These are phyloP conservation scores for Hericium coralloides DNA, from an alignment of 768 basidiomycete genomes.

Conservation along the genomic window DNA sequence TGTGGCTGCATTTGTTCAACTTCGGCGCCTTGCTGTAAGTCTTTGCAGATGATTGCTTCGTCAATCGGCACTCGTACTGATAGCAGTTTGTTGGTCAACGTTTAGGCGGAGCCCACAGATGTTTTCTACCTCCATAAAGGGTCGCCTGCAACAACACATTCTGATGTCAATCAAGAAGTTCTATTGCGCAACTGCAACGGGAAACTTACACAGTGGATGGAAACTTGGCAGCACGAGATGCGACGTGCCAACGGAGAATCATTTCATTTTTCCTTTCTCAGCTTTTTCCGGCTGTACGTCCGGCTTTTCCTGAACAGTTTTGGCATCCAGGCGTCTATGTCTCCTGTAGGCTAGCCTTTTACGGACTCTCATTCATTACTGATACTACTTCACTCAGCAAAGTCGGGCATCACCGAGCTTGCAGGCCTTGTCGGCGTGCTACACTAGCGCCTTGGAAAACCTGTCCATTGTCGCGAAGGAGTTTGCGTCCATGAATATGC, in stretches of 20 bases:
- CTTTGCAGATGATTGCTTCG: neutral
- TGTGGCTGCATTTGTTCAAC: constrained; percentile 64
- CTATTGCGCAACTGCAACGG: constrained; percentile 64
- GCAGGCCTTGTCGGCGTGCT: constrained; percentile 64
- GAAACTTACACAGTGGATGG: constrained; percentile 64
- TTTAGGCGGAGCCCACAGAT: constrained; percentile 72
- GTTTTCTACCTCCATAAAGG: constrained; percentile 51
- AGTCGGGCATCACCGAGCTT: constrained; percentile 52
- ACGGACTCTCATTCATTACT: neutral
- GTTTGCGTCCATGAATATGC: constrained; percentile 63
- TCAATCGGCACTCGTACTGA: neutral
- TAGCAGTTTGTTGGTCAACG: constrained; percentile 1
- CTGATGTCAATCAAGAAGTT: constrained; percentile 66
- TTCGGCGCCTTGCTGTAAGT: constrained; percentile 74
- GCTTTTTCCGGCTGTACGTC: constrained; percentile 69
- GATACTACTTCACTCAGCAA: constrained; percentile 27
- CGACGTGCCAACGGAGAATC: constrained; percentile 59
- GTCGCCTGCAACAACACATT: constrained; percentile 32
- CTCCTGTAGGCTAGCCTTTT: constrained; percentile 33
- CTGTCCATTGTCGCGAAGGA: constrained; percentile 66
- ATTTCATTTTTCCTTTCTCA: constrained; percentile 71
- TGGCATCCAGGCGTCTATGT: constrained; percentile 58
- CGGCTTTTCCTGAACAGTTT: constrained; percentile 80
- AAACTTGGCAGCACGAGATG: constrained; percentile 69
- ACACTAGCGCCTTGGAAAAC: constrained; percentile 62